Percentiles rank a stretch among this genome's conserved stretches.
These are phyloP conservation scores for Darksidea phi DNA, from an alignment of 495 filamentous ascomycete species.

Conservation along the genomic window DNA sequence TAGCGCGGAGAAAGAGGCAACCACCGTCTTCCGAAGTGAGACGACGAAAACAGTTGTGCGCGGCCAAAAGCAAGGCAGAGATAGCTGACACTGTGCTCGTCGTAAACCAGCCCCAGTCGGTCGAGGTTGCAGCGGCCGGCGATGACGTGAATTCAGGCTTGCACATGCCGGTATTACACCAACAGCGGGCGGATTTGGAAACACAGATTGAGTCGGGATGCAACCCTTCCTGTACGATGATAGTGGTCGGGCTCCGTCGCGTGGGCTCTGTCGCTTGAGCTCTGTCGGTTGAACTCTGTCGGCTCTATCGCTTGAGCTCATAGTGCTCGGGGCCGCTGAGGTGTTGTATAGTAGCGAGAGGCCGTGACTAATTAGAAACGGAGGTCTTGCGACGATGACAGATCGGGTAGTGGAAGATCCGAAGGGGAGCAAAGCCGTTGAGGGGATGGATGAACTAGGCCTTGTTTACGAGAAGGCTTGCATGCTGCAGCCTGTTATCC, in stretches of 20 bases:
- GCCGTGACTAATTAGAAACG: slow-evolving; percentile 19
- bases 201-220: too few relatives aligned
- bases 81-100: too few relatives aligned
- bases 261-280: slow-evolving; percentile 10
- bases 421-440: slow-evolving; percentile 10
- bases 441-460: slow-evolving; percentile 14
- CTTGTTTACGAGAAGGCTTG: slow-evolving; percentile 26
- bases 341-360: slow-evolving; percentile 4
- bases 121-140: too few relatives aligned
- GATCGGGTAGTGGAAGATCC: slow-evolving; percentile 1
- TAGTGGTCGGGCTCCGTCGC: neutral
- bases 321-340: slow-evolving; percentile 2
- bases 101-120: too few relatives aligned
- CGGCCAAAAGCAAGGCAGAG: too few relatives aligned
- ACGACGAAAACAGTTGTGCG: too few relatives aligned
- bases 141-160: too few relatives aligned
- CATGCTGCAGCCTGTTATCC: slow-evolving; percentile 4
- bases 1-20: too few relatives aligned
- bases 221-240: neutral
- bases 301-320: slow-evolving; percentile 9
- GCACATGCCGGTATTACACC: too few relatives aligned
- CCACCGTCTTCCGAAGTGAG: too few relatives aligned
- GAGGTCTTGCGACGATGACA: neutral
- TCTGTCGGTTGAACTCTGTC: neutral
- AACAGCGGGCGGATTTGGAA: too few relatives aligned